phyloP scores from a whole-genome alignment of 345 rosid species.

The Sapria himalayana region DNA sequence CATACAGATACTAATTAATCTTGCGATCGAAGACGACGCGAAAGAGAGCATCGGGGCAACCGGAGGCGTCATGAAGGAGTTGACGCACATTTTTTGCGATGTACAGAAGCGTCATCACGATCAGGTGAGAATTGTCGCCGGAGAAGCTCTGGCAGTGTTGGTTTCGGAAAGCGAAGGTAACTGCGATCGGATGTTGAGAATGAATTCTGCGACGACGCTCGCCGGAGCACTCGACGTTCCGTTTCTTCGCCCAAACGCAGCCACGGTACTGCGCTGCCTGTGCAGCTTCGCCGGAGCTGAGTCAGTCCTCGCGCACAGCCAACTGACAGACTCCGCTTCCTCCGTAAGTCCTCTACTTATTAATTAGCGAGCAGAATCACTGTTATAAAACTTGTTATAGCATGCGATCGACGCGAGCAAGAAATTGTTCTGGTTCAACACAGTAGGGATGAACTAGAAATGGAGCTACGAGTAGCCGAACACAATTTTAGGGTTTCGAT shows the following conservation, averaged over 20 bases:
- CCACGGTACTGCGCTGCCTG: slow-evolving; percentile 53
- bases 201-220: slow-evolving; percentile 26
- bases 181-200: slow-evolving; percentile 43
- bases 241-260: slow-evolving; percentile 42
- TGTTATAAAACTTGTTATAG: no score
- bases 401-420: no score
- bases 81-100: slow-evolving; percentile 49
- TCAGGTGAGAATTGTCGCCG: slow-evolving; percentile 51
- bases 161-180: slow-evolving; percentile 55
- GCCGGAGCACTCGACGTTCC: slow-evolving; percentile 33
- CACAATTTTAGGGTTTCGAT: background rate
- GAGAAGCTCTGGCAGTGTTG: slow-evolving; percentile 80
- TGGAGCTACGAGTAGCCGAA: background rate
- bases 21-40: slow-evolving; percentile 56
- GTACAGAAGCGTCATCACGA: slow-evolving; percentile 11
- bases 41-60: slow-evolving; percentile 70
- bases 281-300: slow-evolving; percentile 31
- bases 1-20: slow-evolving; percentile 48
- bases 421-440: background rate
- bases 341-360: slow-evolving; percentile 25
- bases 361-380: no score
- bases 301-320: slow-evolving; percentile 31
- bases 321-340: slow-evolving; percentile 37
- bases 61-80: slow-evolving; percentile 58
- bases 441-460: background rate